Evolutionary conservation across 495 filamentous ascomycete genomes (phyloP).

Genomic region (Symbiotaphrina buchneri): DNA sequence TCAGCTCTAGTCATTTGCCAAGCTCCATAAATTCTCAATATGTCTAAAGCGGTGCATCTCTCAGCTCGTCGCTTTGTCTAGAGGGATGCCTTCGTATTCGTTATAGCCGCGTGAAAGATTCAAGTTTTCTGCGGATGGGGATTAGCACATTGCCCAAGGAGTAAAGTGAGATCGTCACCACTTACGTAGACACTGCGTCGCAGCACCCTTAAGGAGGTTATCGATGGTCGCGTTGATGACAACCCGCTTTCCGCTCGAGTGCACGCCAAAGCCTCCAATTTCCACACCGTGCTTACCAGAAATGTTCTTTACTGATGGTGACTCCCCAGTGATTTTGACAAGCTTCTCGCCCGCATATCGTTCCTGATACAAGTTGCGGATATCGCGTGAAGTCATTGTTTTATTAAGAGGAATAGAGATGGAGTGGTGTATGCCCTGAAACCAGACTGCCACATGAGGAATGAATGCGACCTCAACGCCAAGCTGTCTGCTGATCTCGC

Average conservation of each 20-base stretch:
- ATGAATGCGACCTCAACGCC: conserved; percentile 66
- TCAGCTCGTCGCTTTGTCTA: conserved; percentile 31
- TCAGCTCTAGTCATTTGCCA: no score
- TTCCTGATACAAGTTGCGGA: conserved; percentile 88
- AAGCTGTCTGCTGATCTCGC: conserved; percentile 65
- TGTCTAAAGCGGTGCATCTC: no score
- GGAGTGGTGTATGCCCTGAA: conserved; percentile 84
- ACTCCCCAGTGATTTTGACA: conserved; percentile 77
- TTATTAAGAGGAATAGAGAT: conserved; percentile 74
- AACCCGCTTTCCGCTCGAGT: conserved; percentile 68
- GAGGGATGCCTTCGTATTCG: conserved; percentile 80
- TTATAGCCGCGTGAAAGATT: conserved; percentile 84
- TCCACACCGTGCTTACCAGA: conserved; percentile 80
- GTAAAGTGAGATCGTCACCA: conserved; percentile 6
- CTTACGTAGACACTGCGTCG: conserved; percentile 86
- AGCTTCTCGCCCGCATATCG: conserved; percentile 88
- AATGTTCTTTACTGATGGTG: conserved; percentile 73
- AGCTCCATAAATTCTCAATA: no score
- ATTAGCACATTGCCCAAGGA: not conserved
- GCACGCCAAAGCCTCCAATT: conserved; percentile 86
- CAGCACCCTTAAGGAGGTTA: conserved; percentile 89
- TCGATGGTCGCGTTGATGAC: conserved; percentile 97
- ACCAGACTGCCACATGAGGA: conserved; percentile 92
- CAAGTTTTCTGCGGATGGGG: conserved; percentile 58
- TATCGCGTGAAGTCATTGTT: conserved; percentile 72